These are phyloP conservation scores for Karstenula rhodostoma DNA, from an alignment of 2,329 filamentous ascomycete species.

Conservation along the genomic window DNA sequence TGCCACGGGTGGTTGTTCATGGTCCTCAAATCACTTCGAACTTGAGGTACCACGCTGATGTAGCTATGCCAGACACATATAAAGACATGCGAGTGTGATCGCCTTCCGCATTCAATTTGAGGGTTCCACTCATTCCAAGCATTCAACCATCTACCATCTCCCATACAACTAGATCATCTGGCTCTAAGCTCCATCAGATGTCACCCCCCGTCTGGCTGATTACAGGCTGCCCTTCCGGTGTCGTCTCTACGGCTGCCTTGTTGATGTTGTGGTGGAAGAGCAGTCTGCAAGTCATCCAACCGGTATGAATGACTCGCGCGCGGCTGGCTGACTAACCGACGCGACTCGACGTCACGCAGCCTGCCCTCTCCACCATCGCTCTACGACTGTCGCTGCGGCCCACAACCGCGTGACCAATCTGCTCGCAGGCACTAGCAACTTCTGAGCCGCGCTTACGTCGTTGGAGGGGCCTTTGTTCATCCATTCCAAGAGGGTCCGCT, in stretches of 20 bases:
- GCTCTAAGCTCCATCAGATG: not conserved
- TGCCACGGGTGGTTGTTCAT: not conserved
- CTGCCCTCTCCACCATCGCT: slow-evolving; percentile 19
- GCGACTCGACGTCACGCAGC: slow-evolving; percentile 11
- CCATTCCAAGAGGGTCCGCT: slow-evolving; percentile 12
- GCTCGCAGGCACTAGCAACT: slow-evolving; percentile 12
- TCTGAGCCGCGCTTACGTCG: slow-evolving; percentile 20
- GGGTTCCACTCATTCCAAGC: not conserved
- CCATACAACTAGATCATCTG: not conserved
- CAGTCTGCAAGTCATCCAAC: not conserved
- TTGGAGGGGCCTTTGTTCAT: slow-evolving; percentile 14
- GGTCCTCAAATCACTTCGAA: not conserved
- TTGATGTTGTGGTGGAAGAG: slow-evolving; percentile 42
- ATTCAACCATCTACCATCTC: not conserved
- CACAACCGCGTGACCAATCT: slow-evolving; percentile 17
- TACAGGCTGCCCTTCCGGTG: slow-evolving; percentile 54
- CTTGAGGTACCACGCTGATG: not conserved
- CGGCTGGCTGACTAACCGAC: slow-evolving; percentile 15
- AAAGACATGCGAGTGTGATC: not conserved
- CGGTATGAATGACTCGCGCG: not conserved
- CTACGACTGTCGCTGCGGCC: slow-evolving; percentile 19
- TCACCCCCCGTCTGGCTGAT: slow-evolving; percentile 52
- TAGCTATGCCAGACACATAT: not conserved
- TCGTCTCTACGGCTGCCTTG: slow-evolving; percentile 52
- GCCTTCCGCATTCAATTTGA: not conserved